Evolutionary conservation across 139 green algal species (phyloP).

Genomic region (Closterium sp.): DNA sequence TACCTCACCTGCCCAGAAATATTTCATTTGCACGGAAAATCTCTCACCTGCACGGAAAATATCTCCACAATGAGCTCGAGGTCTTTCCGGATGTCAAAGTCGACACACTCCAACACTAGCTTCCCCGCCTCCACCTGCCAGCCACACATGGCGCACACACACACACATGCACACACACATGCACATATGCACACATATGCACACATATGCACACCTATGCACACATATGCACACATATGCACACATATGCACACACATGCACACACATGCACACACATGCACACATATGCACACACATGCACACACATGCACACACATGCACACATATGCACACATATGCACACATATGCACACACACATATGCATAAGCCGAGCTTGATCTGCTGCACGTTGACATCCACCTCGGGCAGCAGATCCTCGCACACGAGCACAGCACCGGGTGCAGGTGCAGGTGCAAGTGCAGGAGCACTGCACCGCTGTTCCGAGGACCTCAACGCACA

Average conservation of each 20-base stretch:
- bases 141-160: not conserved
- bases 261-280: not conserved
- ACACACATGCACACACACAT: not conserved
- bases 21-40: not conserved
- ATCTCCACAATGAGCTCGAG: conserved; percentile 26
- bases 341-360: too few relatives aligned
- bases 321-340: too few relatives aligned
- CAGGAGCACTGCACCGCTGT: not conserved
- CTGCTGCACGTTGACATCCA: conserved; percentile 16
- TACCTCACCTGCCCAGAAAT: too few relatives aligned
- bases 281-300: not conserved
- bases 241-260: not conserved
- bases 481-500: too few relatives aligned
- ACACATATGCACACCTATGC: too few relatives aligned
- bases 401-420: conserved; percentile 23
- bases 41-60: conserved; percentile 24
- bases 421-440: too few relatives aligned
- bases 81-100: conserved; percentile 18
- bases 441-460: not conserved
- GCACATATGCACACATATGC: too few relatives aligned
- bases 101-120: conserved; percentile 15
- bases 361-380: not conserved
- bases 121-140: conserved; percentile 26
- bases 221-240: too few relatives aligned
- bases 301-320: not conserved